These are phyloP conservation scores for Pythium vanterpoolii DNA, from an alignment of 352 stramenopile genomes.

Conservation along the genomic window DNA sequence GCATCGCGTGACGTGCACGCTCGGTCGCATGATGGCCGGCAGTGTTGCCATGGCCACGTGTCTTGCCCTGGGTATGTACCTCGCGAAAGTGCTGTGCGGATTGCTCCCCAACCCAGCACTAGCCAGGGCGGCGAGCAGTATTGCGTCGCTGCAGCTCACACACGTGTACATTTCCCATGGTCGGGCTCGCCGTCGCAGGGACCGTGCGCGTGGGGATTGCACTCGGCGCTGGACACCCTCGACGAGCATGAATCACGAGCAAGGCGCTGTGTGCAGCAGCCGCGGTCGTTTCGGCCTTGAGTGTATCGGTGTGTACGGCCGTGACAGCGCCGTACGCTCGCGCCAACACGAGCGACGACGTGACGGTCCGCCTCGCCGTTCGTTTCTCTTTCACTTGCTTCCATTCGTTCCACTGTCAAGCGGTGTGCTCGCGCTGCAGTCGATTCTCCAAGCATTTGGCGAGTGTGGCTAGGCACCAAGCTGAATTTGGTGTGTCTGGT, in stretches of 20 bases:
- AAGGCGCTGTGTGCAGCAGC: slow-evolving; percentile 10
- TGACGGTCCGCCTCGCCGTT: slow-evolving; percentile 3
- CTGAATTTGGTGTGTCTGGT: slow-evolving; percentile 29
- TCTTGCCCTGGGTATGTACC: slow-evolving; percentile 40
- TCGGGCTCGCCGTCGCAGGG: slow-evolving; percentile 20
- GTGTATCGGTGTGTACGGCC: slow-evolving; percentile 8
- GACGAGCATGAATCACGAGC: slow-evolving; percentile 18
- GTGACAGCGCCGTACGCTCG: slow-evolving; percentile 19
- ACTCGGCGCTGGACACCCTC: slow-evolving; percentile 23
- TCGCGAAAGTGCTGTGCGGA: slow-evolving; percentile 43
- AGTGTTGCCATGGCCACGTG: slow-evolving; percentile 51
- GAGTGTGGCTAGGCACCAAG: slow-evolving; percentile 22
- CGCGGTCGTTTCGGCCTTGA: neutral
- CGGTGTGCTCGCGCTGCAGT: slow-evolving; percentile 15
- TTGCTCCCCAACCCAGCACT: slow-evolving; percentile 46
- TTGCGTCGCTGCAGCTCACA: slow-evolving; percentile 39
- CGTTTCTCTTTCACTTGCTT: slow-evolving; percentile 8
- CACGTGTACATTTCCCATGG: slow-evolving; percentile 24
- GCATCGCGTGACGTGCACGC: neutral
- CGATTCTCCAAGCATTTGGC: slow-evolving; percentile 24
- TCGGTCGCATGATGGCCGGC: slow-evolving; percentile 27
- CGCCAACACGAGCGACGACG: slow-evolving; percentile 22
- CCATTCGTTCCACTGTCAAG: slow-evolving; percentile 19
- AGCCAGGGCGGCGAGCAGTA: slow-evolving; percentile 46
- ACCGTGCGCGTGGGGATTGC: slow-evolving; percentile 33